These are phyloP conservation scores for Chalaropsis ovoidea DNA, from an alignment of 2,329 filamentous ascomycete species.

Conservation along the genomic window DNA sequence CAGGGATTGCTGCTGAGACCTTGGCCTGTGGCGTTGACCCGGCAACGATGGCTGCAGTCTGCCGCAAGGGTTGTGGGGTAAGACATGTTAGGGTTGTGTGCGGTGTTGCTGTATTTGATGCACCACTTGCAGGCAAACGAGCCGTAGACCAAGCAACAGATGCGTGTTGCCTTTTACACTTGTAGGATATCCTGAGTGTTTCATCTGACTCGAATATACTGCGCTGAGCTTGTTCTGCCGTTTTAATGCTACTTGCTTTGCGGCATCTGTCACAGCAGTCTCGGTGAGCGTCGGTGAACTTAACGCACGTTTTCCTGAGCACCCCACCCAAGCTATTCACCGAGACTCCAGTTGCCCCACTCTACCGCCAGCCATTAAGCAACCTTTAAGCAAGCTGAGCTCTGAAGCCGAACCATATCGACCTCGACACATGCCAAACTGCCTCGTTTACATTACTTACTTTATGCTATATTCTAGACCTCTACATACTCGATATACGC, in stretches of 20 bases:
- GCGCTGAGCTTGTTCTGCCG: neutral
- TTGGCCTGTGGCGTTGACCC: slow-evolving; percentile 17
- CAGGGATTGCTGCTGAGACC: slow-evolving; percentile 23
- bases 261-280: neutral
- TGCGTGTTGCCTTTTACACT: neutral
- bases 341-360: slow-evolving; percentile 11
- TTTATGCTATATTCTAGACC: neutral
- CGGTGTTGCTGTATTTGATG: neutral
- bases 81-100: neutral
- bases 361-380: too few species aligned
- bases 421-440: too few species aligned
- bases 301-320: too few species aligned
- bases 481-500: neutral
- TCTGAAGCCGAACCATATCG: neutral
- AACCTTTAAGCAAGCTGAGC: slow-evolving; percentile 4
- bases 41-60: slow-evolving; percentile 3
- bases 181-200: too few species aligned
- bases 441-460: neutral
- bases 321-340: slow-evolving; percentile 5
- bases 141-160: neutral
- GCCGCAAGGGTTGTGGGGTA: neutral
- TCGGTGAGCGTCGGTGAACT: slow-evolving; percentile 10
- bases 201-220: neutral
- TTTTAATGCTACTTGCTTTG: neutral
- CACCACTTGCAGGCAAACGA: neutral